Conservation (phyloP, 1,139 yeast species). For the Kodamaea fungicola region DNA sequence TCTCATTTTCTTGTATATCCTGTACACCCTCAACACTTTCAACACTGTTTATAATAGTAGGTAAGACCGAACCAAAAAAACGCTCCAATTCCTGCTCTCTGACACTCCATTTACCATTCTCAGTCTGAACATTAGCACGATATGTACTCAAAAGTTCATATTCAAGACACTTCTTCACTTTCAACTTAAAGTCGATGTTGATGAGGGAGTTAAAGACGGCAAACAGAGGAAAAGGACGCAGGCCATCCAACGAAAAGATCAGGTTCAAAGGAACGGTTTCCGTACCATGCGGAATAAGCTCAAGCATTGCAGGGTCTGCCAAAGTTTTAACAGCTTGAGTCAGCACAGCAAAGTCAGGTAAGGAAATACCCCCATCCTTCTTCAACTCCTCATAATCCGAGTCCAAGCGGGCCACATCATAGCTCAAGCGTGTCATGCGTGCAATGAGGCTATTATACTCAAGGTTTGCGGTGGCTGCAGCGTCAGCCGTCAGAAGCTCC, state of each 20-base stretch:
- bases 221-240: slow-evolving; percentile 29
- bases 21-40: slow-evolving; percentile 11
- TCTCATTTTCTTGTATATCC: slow-evolving; percentile 22
- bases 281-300: slow-evolving; percentile 14
- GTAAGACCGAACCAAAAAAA: slow-evolving; percentile 33
- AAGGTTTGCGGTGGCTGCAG: slow-evolving; percentile 22
- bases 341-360: slow-evolving; percentile 30
- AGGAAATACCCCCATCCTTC: slow-evolving; percentile 19
- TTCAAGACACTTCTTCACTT: slow-evolving; percentile 32
- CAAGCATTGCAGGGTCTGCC: slow-evolving; percentile 18
- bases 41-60: slow-evolving; percentile 28
- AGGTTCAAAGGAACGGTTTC: slow-evolving; percentile 17
- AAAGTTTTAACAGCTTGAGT: slow-evolving; percentile 25
- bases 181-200: slow-evolving; percentile 32
- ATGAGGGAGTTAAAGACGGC: slow-evolving; percentile 28
- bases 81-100: slow-evolving; percentile 37
- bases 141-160: slow-evolving; percentile 34
- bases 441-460: slow-evolving; percentile 31
- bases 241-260: slow-evolving; percentile 28
- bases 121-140: slow-evolving; percentile 28
- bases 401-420: slow-evolving; percentile 21
- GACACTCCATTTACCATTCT: slow-evolving; percentile 39
- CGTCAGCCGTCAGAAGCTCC: slow-evolving; percentile 20
- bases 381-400: slow-evolving; percentile 24
- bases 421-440: slow-evolving; percentile 27